These are phyloP conservation scores for Acanthamoeba sp. DNA, from an alignment of 208 protist species.

Conservation along the genomic window DNA sequence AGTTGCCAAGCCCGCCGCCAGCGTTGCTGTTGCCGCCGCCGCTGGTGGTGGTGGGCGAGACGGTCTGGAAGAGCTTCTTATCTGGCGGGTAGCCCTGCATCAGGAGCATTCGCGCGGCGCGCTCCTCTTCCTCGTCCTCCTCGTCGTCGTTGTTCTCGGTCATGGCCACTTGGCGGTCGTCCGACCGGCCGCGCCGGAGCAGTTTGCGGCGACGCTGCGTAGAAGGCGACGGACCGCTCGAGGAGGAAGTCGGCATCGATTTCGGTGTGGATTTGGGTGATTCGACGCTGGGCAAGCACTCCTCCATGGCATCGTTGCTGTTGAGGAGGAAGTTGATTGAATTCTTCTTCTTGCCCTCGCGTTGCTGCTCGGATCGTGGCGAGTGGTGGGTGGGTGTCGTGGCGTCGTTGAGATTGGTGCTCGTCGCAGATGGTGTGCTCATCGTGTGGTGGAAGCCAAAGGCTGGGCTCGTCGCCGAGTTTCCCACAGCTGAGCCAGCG, in stretches of 20 bases:
- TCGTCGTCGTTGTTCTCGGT: background rate
- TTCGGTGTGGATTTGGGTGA: background rate
- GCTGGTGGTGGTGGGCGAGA: too few relatives aligned
- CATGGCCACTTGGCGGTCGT: background rate
- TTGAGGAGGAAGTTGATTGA: conserved; percentile 54
- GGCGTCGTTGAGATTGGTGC: background rate
- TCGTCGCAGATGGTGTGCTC: background rate
- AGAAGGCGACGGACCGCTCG: background rate
- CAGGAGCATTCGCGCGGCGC: conserved; percentile 5
- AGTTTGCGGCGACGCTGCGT: background rate
- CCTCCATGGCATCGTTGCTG: conserved; percentile 41
- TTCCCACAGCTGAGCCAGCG: background rate
- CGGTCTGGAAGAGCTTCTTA: background rate
- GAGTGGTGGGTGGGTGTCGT: background rate
- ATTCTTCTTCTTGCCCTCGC: conserved; percentile 41
- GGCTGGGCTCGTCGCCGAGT: background rate
- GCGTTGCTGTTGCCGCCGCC: background rate
- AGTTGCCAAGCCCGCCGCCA: background rate
- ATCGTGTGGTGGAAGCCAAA: background rate
- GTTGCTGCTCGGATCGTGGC: background rate
- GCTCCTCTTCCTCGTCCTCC: conserved; percentile 24
- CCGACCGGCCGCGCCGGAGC: background rate
- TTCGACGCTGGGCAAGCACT: background rate
- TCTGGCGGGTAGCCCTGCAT: background rate
- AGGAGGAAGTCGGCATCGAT: background rate